Evolutionary conservation across 257 asterid genomes (phyloP), one percentile per base, ranked within the genome.

Genomic region (Ilex asprella): DNA sequence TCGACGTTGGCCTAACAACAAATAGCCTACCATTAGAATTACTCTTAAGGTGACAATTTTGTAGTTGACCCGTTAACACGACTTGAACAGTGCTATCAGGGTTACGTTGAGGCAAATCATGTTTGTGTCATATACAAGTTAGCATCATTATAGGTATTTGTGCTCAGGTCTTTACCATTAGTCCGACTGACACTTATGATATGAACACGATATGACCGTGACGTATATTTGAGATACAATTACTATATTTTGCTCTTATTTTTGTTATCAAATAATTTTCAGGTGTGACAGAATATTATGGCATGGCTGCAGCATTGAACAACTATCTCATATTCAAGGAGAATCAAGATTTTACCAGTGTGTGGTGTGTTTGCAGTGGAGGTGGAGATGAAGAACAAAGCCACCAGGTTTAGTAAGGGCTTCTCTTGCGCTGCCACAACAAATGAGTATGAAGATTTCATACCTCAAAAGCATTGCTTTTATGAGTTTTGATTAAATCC

Each of bases 251-350:
- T 7, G 13, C 50, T 1, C 13, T 44, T 44, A 21, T 21, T 21
- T 21, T 21, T 21, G 27, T 21, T 21, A 21, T 44, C 50, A 12
- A 44, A 7, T 8, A 12, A 44, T 7, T 44, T 44, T 44, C 82
- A 89, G 97, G 97, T 91, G 97, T 63, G 97, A 91, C 32, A 79
- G 97, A 66, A 86, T 91, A 55, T 56, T 91, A 61, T 91, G 97
- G 97, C 82, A 72, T 2, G 97, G 97, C 0, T 53, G 62, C 0
- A 89, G 95, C 10, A 79, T 87, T 0, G 94, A 87, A 14, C 91
- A 87, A 31, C 12, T 87, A 27, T 87, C 89, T 0, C 87, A 91
- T 67, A 62, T 80, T 14, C 78, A 96, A 0, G 97, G 95, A 16
- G 97, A 89, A 58, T 89, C 95, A 7, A 78, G 97, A 72, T 85